A percentile compares a stretch with the other conserved stretches of the same genome.
phyloP scores from a whole-genome alignment of 169 alveolate genomes.

The Plasmodium inui region DNA sequence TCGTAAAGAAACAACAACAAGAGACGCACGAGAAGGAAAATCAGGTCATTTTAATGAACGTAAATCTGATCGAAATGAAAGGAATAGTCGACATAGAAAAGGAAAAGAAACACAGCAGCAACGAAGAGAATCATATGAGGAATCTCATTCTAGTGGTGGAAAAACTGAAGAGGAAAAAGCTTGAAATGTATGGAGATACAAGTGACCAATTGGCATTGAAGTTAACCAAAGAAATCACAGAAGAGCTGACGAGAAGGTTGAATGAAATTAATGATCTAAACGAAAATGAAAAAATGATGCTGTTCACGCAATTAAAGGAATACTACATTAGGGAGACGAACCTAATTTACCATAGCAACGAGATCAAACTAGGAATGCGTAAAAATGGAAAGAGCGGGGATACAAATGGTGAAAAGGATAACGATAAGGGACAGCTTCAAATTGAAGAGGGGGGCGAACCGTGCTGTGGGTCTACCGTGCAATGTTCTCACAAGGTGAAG shows the following conservation, averaged over 20 bases:
- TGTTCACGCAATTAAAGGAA: conserved; percentile 11
- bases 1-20: neutral
- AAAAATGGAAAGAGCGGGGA: neutral
- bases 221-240: neutral
- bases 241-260: neutral
- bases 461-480: neutral
- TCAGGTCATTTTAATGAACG: neutral
- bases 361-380: neutral
- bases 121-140: conserved; percentile 14
- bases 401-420: neutral
- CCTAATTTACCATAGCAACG: neutral
- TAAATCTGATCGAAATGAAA: neutral
- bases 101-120: neutral
- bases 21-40: neutral
- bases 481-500: neutral
- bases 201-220: neutral
- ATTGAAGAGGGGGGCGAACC: neutral
- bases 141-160: conserved; percentile 13
- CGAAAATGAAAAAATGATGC: conserved; percentile 4
- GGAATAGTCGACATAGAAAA: conserved; percentile 14
- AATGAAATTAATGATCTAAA: neutral
- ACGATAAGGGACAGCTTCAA: neutral
- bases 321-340: neutral
- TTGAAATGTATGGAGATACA: neutral
- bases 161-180: neutral